Percentiles rank a stretch among this genome's conserved stretches.
These are phyloP conservation scores for Maudiozyma turicensis DNA, from an alignment of 805 yeast species.

Conservation along the genomic window DNA sequence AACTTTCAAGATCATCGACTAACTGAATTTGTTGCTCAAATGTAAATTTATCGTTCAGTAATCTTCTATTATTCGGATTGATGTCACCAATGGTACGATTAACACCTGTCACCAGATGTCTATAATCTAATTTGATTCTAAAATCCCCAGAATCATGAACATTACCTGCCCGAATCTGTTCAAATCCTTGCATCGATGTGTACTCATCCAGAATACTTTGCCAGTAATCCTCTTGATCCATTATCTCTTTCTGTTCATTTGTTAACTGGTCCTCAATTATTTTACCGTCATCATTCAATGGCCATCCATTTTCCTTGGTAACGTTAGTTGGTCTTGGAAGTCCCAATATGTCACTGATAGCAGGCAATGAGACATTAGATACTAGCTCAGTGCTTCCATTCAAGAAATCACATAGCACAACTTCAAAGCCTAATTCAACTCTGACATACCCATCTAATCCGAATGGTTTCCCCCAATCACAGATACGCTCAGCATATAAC, in stretches of 20 bases:
- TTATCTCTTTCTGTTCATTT: constrained; percentile 13
- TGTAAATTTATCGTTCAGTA: constrained; percentile 30
- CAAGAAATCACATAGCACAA: constrained; percentile 50
- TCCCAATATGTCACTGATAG: constrained; percentile 30
- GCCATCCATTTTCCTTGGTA: constrained; percentile 24
- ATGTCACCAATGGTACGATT: constrained; percentile 41
- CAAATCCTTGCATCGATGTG: constrained; percentile 33
- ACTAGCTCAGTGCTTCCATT: constrained; percentile 37
- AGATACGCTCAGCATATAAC: constrained; percentile 39
- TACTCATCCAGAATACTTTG: constrained; percentile 13
- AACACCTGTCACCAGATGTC: constrained; percentile 43
- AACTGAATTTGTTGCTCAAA: constrained; percentile 29
- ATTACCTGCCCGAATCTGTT: constrained; percentile 38
- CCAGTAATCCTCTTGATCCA: constrained; percentile 21
- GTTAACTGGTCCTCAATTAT: constrained; percentile 16
- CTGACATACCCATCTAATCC: constrained; percentile 52
- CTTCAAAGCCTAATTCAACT: constrained; percentile 52
- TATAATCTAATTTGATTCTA: constrained; percentile 41
- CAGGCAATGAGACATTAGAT: constrained; percentile 34
- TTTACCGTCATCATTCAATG: constrained; percentile 17
- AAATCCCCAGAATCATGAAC: constrained; percentile 40
- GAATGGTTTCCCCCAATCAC: constrained; percentile 43
- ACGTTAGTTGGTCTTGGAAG: constrained; percentile 30
- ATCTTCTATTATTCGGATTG: constrained; percentile 38
- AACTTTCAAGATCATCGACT: constrained; percentile 28